These are phyloP conservation scores for Russula olivacea DNA, from an alignment of 768 basidiomycete species.

Conservation along the genomic window DNA sequence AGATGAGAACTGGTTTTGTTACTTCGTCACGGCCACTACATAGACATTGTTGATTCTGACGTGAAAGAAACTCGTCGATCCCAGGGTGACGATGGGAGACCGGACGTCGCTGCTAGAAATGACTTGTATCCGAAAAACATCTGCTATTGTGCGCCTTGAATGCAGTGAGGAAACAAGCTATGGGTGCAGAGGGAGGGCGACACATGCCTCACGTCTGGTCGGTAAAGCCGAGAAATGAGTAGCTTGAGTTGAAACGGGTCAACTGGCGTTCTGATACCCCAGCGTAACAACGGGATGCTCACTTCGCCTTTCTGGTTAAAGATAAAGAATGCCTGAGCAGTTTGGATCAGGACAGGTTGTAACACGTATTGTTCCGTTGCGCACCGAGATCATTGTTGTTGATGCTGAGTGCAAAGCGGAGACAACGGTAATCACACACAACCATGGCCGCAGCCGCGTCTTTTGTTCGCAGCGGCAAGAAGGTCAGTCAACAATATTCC, in stretches of 20 bases:
- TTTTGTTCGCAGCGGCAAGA: slow-evolving; percentile 22
- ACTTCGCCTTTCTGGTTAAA: slow-evolving; percentile 99
- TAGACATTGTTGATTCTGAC: slow-evolving; percentile 94
- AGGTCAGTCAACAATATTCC: slow-evolving; percentile 2
- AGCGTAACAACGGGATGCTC: background rate
- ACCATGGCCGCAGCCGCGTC: slow-evolving; percentile 11
- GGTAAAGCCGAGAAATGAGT: slow-evolving; percentile 91
- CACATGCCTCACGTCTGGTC: slow-evolving; percentile 89
- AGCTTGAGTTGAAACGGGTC: slow-evolving; percentile 46
- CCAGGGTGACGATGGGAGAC: slow-evolving; percentile 95
- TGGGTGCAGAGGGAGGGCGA: background rate
- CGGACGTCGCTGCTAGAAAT: slow-evolving; percentile 96
- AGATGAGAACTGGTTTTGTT: slow-evolving; percentile 18
- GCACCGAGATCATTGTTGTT: slow-evolving; percentile 21
- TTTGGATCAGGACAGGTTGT: background rate
- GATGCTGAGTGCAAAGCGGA: background rate
- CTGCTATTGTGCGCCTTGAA: slow-evolving; percentile 86
- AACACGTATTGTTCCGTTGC: background rate
- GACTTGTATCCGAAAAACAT: slow-evolving; percentile 98
- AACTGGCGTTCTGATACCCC: background rate
- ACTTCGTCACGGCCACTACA: slow-evolving; percentile 95
- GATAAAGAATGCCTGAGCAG: slow-evolving; percentile 86
- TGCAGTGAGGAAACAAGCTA: background rate
- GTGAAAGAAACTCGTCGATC: slow-evolving; percentile 98
- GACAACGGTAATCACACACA: background rate